These are phyloP conservation scores for Suhomyces chickasaworum DNA, from an alignment of 1,139 yeast species.

Conservation along the genomic window DNA sequence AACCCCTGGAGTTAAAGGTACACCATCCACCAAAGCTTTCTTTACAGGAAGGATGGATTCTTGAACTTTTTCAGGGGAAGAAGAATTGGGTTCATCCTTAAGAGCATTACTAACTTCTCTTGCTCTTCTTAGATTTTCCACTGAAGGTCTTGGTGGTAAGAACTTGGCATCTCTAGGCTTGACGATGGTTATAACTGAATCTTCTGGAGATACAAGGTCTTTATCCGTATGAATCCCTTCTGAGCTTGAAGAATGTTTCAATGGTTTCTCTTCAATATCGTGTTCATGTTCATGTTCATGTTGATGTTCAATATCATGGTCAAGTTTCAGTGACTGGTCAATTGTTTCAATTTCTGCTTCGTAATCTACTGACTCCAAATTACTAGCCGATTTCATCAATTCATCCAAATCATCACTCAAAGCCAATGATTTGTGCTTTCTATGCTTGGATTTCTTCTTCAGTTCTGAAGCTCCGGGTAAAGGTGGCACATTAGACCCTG, in stretches of 20 bases:
- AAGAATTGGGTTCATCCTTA: not conserved
- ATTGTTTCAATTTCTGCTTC: not conserved
- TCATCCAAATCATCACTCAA: slow-evolving; percentile 44
- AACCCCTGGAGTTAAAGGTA: not conserved
- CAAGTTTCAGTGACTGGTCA: not conserved
- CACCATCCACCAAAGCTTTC: not conserved
- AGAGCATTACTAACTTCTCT: slow-evolving; percentile 30
- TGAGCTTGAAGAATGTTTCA: not conserved
- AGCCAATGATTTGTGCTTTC: slow-evolving; percentile 12
- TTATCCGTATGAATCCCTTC: not conserved
- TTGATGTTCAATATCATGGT: no score
- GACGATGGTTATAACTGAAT: slow-evolving; percentile 7
- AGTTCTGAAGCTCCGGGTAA: slow-evolving; percentile 20
- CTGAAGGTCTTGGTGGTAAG: slow-evolving; percentile 44
- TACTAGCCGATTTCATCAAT: slow-evolving; percentile 43
- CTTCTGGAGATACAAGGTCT: not conserved
- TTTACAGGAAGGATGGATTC: not conserved
- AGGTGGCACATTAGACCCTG: slow-evolving; percentile 3
- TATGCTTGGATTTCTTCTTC: slow-evolving; percentile 11
- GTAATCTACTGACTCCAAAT: slow-evolving; percentile 17
- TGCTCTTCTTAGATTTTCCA: slow-evolving; percentile 34
- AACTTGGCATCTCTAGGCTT: slow-evolving; percentile 5
- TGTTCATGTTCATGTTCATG: no score
- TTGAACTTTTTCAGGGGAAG: not conserved
- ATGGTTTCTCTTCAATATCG: no score